These are phyloP conservation scores for Russula lepida DNA, from an alignment of 768 basidiomycete genomes.

Conservation along the genomic window DNA sequence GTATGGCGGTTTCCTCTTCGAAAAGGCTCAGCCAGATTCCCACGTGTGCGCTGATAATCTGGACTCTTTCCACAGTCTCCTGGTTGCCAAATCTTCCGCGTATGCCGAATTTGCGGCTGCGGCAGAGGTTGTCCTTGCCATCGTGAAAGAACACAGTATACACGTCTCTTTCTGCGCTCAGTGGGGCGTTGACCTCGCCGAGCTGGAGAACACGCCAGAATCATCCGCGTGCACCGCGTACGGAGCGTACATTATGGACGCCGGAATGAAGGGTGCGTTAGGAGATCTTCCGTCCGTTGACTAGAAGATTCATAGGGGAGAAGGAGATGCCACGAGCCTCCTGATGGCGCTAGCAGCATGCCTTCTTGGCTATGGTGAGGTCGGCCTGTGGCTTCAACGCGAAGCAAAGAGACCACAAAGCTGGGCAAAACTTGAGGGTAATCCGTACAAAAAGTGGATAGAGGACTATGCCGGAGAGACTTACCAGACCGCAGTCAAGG, in stretches of 20 bases:
- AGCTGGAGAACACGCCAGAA: constrained; percentile 56
- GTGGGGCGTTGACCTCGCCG: constrained; percentile 57
- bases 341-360: constrained; percentile 82
- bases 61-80: constrained; percentile 37
- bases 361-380: constrained; percentile 86
- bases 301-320: neutral
- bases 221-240: constrained; percentile 73
- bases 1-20: constrained; percentile 30
- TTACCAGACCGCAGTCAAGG: constrained; percentile 65
- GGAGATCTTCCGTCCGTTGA: neutral
- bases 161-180: constrained; percentile 63
- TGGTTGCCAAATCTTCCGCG: constrained; percentile 67
- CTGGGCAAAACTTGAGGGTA: constrained; percentile 55
- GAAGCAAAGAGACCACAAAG: constrained; percentile 38
- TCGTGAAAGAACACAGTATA: constrained; percentile 62
- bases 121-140: constrained; percentile 50
- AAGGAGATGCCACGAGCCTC: constrained; percentile 51
- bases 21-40: neutral
- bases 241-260: constrained; percentile 76
- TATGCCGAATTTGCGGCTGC: constrained; percentile 57
- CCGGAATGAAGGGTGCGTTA: constrained; percentile 53
- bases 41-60: neutral
- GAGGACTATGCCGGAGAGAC: constrained; percentile 67
- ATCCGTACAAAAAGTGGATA: constrained; percentile 71
- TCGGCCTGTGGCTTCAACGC: constrained; percentile 73